Conservation (phyloP, 345 rosid species). For the Eucalyptus marginata region DNA sequence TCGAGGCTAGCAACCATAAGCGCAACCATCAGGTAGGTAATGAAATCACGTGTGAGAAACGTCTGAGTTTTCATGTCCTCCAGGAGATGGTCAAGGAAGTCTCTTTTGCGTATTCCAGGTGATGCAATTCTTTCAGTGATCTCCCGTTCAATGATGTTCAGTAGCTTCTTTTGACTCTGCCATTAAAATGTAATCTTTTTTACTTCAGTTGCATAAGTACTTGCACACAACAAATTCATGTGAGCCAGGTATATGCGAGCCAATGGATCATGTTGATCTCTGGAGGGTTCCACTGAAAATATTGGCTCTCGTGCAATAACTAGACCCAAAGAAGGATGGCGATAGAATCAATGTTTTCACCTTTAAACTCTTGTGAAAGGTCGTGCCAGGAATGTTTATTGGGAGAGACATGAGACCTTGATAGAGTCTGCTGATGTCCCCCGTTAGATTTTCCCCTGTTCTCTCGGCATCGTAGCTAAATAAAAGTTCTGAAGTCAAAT, state of each 20-base stretch:
- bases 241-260: background rate
- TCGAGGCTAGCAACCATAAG: constrained; percentile 2
- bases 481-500: constrained; percentile 5
- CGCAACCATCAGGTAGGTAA: background rate
- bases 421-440: constrained; percentile 2
- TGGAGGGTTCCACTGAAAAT: background rate
- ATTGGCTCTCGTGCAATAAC: background rate
- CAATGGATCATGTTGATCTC: background rate
- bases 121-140: background rate
- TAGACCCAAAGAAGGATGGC: background rate
- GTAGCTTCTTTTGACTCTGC: background rate
- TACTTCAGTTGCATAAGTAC: background rate
- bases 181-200: background rate
- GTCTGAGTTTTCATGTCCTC: constrained; percentile 1
- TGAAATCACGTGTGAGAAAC: background rate
- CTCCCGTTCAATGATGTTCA: background rate
- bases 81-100: constrained; percentile 2
- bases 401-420: constrained; percentile 23
- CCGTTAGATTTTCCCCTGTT: background rate
- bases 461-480: constrained; percentile 11
- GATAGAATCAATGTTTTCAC: background rate
- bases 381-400: constrained; percentile 19
- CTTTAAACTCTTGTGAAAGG: constrained; percentile 18
- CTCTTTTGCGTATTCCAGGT: background rate
- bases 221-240: background rate